Base-by-base conservation (phyloP, 176 grass and related monocot species). In the Puya raimondii region DNA sequence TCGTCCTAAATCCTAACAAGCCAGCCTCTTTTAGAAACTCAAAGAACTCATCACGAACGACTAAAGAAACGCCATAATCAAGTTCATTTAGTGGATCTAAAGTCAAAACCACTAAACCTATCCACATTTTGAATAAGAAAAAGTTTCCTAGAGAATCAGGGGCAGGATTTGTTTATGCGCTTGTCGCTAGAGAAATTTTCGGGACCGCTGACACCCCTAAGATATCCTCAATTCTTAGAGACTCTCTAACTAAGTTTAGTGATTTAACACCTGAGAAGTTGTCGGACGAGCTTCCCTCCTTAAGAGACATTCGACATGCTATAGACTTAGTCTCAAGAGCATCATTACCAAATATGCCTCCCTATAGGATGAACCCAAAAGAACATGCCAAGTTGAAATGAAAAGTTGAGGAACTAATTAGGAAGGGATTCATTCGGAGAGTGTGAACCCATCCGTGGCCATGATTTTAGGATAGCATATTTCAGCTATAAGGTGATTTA, bases 391-490 rank as follows among this genome's bases (percentile, higher is more conserved):
- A 1, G 1, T 0, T 1, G 1, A 23, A 23, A 23, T 1, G 1
- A 23, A 1, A 1, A 0, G 1, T 23, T 23, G 23, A 23, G 23
- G 0, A 23, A 23, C 0, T 23, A 0, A 23, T 23, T 1, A 23
- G 1, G 23, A 23, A 0, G 1, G 0, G 1, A 0, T 1, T 1
- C 0, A 23, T 1, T n/a, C n/a, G n/a, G n/a, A 23, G 1, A 23
- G 1, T 23, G 1, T 23, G 0, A 0, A 23, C 1, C 1, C 23
- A 23, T 23, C 23, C 23, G 1, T 23, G 1, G 0, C 23, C 1
- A 23, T 23, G 23, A 23, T 23, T 23, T 23, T 23, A 23, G 23
- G 23, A 23, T 23, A 23, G 23, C 23, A 23, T 23, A 23, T 23
- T 23, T 23, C 23, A 23, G 23, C 23, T 23, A 23, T 23, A 23